A percentile compares a stretch with the other conserved stretches of the same genome.
Evolutionary conservation across 306 rosid species (phyloP).

Genomic region (Ormosia semicastrata): DNA sequence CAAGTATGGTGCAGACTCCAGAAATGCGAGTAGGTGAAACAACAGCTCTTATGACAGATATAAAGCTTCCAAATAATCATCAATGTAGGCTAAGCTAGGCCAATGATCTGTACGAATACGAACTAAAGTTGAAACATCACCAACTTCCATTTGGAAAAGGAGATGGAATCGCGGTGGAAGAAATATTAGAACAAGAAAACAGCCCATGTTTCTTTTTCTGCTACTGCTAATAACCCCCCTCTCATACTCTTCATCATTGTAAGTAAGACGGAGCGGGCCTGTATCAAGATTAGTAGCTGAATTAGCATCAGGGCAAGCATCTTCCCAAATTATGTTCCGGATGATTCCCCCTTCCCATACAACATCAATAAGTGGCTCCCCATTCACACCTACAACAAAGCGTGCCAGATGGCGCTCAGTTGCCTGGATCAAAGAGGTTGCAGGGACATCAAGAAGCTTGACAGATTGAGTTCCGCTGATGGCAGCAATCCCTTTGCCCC

Average conservation of each 20-base stretch:
- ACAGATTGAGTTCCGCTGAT: slow-evolving; percentile 86
- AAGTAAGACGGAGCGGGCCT: slow-evolving; percentile 80
- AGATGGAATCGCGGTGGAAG: slow-evolving; percentile 98
- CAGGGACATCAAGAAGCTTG: slow-evolving; percentile 79
- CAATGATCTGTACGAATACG: slow-evolving; percentile 94
- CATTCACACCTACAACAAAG: slow-evolving; percentile 76
- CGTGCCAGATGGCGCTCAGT: slow-evolving; percentile 70
- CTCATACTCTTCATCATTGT: slow-evolving; percentile 51
- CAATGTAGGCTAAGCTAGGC: slow-evolving; percentile 97
- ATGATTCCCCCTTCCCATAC: slow-evolving; percentile 72
- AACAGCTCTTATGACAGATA: slow-evolving; percentile 51
- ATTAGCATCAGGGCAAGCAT: slow-evolving; percentile 43
- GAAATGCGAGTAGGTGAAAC: neutral
- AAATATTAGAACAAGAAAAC: slow-evolving; percentile 72
- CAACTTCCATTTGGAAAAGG: slow-evolving; percentile 93
- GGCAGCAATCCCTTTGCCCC: slow-evolving; percentile 88
- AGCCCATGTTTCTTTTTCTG: slow-evolving; percentile 64
- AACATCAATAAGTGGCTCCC: slow-evolving; percentile 66
- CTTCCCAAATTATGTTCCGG: slow-evolving; percentile 70
- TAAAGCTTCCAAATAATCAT: slow-evolving; percentile 93
- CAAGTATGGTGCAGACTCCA: neutral
- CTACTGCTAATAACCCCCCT: slow-evolving; percentile 36
- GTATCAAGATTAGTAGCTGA: slow-evolving; percentile 36
- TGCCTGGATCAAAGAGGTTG: slow-evolving; percentile 63
- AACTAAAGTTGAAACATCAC: slow-evolving; percentile 80